Base-by-base conservation (phyloP, 495 filamentous ascomycete species). In the Tuber magnatum region DNA sequence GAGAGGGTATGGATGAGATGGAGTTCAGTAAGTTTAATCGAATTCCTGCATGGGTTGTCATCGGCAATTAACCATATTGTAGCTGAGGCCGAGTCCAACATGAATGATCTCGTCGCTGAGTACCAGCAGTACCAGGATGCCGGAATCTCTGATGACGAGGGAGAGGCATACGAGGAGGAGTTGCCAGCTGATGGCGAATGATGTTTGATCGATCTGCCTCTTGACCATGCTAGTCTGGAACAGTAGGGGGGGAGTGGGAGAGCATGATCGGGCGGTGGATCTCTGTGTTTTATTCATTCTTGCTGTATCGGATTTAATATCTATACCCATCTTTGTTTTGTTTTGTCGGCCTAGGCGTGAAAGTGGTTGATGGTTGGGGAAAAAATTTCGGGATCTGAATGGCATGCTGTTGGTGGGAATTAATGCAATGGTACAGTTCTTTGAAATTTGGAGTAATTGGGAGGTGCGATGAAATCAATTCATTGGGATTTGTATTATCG, bases 1-100 rank as follows among this genome's bases (percentile, higher is more conserved):
- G 94, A 84, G 95, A 99, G 91, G 95, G 95, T 87, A 99, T 99
- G 95, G 95, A 99, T 87, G 95, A 99, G 91, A 97, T 98, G 95
- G 95, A 99, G 88, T 99, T 99, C 87, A 79, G 77, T 79, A 73
- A 72, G 77, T 41, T 16, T 14, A 16, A 38, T 32, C 22, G 12
- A 24, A 28, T 42, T 28, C 28, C 32, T 68, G 28, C 40, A 48
- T 48, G 43, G 44, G 46, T 42, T 69, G 28, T 22, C 46, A 22
- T 70, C 22, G 3, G 20, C 10, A 61, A 65, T 69, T 74, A 75
- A 79, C 61, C n/a, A 41, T 46, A 93, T 94, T 88, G 97, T 96
- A 88, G 97, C 95, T 84, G 95, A 98, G 90, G 95, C 95, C 81
- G 95, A 99, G 92, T 94, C 92, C 89, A 99, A 99, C 89, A 99